A percentile compares a stretch with the other conserved stretches of the same genome.
phyloP scores from a whole-genome alignment of 2,329 filamentous ascomycete species.

The Furcasterigmium furcatum region DNA sequence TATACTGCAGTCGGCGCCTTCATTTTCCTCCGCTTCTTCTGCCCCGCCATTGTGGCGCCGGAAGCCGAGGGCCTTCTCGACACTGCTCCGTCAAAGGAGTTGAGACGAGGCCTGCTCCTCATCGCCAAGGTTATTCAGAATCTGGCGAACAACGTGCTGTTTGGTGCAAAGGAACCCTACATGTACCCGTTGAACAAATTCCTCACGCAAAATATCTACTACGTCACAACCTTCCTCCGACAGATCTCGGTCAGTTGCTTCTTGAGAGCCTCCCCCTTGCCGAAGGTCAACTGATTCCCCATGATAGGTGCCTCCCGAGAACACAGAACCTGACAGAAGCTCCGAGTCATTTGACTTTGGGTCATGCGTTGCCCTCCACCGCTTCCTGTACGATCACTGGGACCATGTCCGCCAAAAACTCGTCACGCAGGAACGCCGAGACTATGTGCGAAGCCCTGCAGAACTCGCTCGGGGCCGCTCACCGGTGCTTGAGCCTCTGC shows the following conservation, averaged over 20 bases:
- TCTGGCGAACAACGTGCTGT: constrained; percentile 68
- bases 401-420: constrained; percentile 65
- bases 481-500: constrained; percentile 56
- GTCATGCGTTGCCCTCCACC: constrained; percentile 66
- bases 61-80: constrained; percentile 65
- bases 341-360: constrained; percentile 64
- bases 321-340: constrained; percentile 33
- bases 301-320: constrained; percentile 43
- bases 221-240: constrained; percentile 62
- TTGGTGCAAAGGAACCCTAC: constrained; percentile 69
- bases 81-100: constrained; percentile 61
- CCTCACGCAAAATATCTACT: constrained; percentile 64
- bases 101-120: constrained; percentile 63
- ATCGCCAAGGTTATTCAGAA: constrained; percentile 72
- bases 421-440: constrained; percentile 55
- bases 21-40: constrained; percentile 70
- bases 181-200: constrained; percentile 72
- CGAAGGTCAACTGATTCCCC: neutral
- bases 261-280: neutral
- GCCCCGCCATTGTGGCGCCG: constrained; percentile 68
- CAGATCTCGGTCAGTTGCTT: constrained; percentile 59
- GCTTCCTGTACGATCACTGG: constrained; percentile 70
- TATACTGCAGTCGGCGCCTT: constrained; percentile 71
- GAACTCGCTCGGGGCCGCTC: constrained; percentile 50
- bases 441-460: constrained; percentile 50